Evolutionary conservation across 192 early-diverging fungal species (phyloP), one percentile per base, ranked within the genome.

Genomic region (Kickxella alabastrina): DNA sequence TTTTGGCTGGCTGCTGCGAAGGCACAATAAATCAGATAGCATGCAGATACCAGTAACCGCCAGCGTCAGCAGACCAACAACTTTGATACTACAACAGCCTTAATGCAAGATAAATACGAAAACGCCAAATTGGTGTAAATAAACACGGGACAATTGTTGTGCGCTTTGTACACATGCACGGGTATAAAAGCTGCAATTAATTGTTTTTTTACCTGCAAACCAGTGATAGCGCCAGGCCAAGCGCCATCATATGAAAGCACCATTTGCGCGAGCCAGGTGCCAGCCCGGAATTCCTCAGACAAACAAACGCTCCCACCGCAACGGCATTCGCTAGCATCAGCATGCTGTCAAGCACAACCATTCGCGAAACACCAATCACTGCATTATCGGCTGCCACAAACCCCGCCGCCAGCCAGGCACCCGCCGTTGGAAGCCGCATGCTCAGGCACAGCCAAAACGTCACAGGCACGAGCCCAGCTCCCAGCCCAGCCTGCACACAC

Each of bases 291-390:
- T n/a, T n/a, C n/a, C n/a, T n/a, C n/a, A n/a, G n/a, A n/a, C n/a
- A 70, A 15, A 72, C 54, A 18, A 93, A 59, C 26, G 77, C 83
- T 53, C 83, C 83, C 6, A 88, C 57, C 4, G 77, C 70, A 15
- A 52, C n/a, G 6, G 56, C 56, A 21, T 92, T 98, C 46, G 89
- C 87, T 25, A 91, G 87, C 25, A 96, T 75, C 27, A 98, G 78
- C 86, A 95, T 87, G n/a, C 89, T 87, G 59, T 98, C 95, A 46
- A 98, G 65, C 29, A 98, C 79, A 50, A 95, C 88, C 43, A 98
- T 94, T 10, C 89, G 85, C 43, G 84, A 88, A 56, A 97, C 95
- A 21, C 59, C 60, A 34, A 61, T 47, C 5, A 68, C 37, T 3
- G 67, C 71, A 32, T 49, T 75, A 82, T 89, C 89, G 23, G 78